These are phyloP conservation scores for Fraxinus floribunda DNA, from an alignment of 305 asterid species.

Conservation along the genomic window DNA sequence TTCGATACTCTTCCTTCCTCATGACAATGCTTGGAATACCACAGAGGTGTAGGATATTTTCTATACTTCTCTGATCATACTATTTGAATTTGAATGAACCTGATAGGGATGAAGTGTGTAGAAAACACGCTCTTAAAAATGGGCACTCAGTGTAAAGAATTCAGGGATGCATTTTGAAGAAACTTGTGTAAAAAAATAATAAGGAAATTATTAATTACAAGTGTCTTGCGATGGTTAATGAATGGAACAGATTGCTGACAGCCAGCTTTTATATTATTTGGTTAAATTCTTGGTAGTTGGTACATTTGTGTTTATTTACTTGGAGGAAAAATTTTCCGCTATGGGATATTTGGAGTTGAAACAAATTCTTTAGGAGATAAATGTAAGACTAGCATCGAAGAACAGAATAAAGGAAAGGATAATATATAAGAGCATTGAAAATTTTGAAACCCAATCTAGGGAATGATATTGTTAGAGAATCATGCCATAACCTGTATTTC, in stretches of 20 bases:
- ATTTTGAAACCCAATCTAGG: not conserved
- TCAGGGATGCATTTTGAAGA: not conserved
- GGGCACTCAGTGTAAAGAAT: not conserved
- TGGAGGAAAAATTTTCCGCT: not conserved
- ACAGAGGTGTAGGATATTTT: not conserved
- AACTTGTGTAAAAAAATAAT: not conserved
- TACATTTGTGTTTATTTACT: not conserved
- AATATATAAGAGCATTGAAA: not conserved
- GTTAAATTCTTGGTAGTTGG: not conserved
- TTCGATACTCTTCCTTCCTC: not conserved
- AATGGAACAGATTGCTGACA: not conserved
- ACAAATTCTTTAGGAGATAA: not conserved
- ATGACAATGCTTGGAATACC: conserved; percentile 18
- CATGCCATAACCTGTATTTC: not conserved
- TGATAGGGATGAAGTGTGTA: not conserved
- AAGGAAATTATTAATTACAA: not conserved
- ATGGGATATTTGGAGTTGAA: not conserved
- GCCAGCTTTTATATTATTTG: not conserved
- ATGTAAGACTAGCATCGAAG: not conserved
- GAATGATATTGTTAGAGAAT: not conserved
- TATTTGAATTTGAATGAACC: not conserved
- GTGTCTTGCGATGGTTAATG: not conserved
- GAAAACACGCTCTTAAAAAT: not conserved
- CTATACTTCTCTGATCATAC: not conserved
- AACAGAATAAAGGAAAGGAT: not conserved